Evolutionary conservation across 345 rosid genomes (phyloP).

Genomic region (Lenwebbia sp.): DNA sequence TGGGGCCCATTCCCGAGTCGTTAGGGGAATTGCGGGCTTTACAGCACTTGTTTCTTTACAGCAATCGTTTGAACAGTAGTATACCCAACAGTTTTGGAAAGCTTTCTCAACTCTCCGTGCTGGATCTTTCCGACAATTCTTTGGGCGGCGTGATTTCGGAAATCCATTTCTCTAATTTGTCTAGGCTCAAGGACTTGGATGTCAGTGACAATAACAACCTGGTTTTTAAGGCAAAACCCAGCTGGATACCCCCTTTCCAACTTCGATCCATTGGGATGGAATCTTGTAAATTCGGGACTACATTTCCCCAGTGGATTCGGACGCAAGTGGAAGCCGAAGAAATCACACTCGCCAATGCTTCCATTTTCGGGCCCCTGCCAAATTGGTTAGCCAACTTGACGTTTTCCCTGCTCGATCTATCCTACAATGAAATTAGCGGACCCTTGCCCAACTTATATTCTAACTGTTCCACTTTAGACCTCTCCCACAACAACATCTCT

Average conservation of each 20-base stretch:
- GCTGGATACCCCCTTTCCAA: neutral
- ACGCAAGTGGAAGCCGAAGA: neutral
- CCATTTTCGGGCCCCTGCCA: neutral
- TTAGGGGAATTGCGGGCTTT: neutral
- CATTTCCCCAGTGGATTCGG: neutral
- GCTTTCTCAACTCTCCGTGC: neutral
- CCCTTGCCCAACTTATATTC: neutral
- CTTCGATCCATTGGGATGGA: neutral
- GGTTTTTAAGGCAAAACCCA: neutral
- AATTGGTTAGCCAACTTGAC: neutral
- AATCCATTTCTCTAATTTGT: neutral
- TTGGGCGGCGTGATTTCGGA: conserved; percentile 1
- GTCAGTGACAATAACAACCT: neutral
- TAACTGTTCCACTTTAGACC: neutral
- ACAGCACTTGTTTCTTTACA: neutral
- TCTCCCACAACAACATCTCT: neutral
- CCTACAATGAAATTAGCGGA: neutral
- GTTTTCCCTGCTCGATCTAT: neutral
- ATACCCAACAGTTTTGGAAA: neutral
- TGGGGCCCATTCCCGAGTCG: neutral
- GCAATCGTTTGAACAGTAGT: neutral
- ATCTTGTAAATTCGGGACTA: neutral
- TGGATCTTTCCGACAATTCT: neutral
- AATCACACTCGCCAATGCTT: neutral
- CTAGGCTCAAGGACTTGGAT: neutral